A percentile compares a stretch with the other conserved stretches of the same genome.
Conservation (phyloP, 2,329 filamentous ascomycete species). For the Diaporthe caulivora region DNA sequence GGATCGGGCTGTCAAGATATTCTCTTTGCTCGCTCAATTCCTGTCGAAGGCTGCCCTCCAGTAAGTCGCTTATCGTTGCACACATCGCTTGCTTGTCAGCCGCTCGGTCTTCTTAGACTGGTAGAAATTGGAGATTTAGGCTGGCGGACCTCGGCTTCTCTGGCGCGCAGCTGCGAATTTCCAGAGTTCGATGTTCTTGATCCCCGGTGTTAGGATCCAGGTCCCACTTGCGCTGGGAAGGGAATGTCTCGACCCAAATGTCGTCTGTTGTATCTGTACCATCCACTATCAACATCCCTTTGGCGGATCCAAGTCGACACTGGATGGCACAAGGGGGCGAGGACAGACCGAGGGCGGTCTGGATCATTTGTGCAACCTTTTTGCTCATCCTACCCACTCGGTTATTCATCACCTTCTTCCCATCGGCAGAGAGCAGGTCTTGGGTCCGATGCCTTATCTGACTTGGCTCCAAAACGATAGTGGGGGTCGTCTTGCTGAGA, state of each 20-base stretch:
- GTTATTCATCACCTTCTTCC: slow-evolving; percentile 70
- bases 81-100: slow-evolving; percentile 59
- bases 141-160: slow-evolving; percentile 62
- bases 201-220: slow-evolving; percentile 62
- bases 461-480: slow-evolving; percentile 56
- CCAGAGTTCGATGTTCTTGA: slow-evolving; percentile 70
- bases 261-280: slow-evolving; percentile 57
- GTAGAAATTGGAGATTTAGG: slow-evolving; percentile 77
- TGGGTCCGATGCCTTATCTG: slow-evolving; percentile 57
- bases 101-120: slow-evolving; percentile 73
- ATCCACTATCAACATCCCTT: slow-evolving; percentile 81
- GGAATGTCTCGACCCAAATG: slow-evolving; percentile 75
- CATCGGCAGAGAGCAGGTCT: slow-evolving; percentile 56
- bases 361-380: slow-evolving; percentile 66
- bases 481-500: slow-evolving; percentile 63
- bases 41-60: slow-evolving; percentile 61
- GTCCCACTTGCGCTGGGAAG: slow-evolving; percentile 78
- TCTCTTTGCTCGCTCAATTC: slow-evolving; percentile 66
- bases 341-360: slow-evolving; percentile 60
- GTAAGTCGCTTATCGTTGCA: slow-evolving; percentile 59
- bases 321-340: slow-evolving; percentile 76
- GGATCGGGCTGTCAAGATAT: slow-evolving; percentile 62
- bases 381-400: slow-evolving; percentile 76
- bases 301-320: slow-evolving; percentile 77
- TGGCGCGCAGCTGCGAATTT: slow-evolving; percentile 65